Base-by-base conservation (phyloP, 2,329 filamentous ascomycete species). In the Rutstroemia sp. region DNA sequence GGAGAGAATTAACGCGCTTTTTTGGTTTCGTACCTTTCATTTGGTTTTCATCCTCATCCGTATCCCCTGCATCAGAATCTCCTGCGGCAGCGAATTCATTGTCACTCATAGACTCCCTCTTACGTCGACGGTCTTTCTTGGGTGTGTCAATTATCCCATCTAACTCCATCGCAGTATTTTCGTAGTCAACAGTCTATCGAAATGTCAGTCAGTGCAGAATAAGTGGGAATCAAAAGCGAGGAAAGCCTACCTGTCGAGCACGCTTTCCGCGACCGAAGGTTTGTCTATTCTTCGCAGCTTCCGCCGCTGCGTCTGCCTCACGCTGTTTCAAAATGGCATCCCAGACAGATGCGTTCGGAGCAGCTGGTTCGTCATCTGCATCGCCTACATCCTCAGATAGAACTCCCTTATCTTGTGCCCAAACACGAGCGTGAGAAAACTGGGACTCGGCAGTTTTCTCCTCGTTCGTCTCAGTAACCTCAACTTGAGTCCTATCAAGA, bases 391-490 rank as follows among this genome's bases (percentile, higher is more conserved):
- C 78, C 17, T 87, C 85, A 49, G 85, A 79, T 5, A 95, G 76
- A 0, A 77, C 75, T 7, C 80, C 82, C 62, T 83, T 82, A 38
- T 95, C 87, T 65, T 95, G 95, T 4, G 87, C 87, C 94, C 94
- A 99, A 1, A 99, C 87, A 46, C 89, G 83, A 41, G 92, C 92
- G 71, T 94, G 89, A 4, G 88, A 89, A 70, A 96, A 99, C 56
- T 92, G 87, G 0, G 84, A 86, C 68, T 95, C 88, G 0, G 84
- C 83, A 0, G 79, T 76, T 21, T 75, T 72, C 49, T 90, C 83
- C 2, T 83, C 78, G 9, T 81, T 80, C 1, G 78, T 75, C 55
- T 79, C 78, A 0, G 85, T 88, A 61, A 88, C 82, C 67, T 95
- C 90, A 27, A 88, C 81, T 61, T 89, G 82, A 30, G 87, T 89